phyloP scores from a whole-genome alignment of 208 protist species.

The Leishmania lainsoni region DNA sequence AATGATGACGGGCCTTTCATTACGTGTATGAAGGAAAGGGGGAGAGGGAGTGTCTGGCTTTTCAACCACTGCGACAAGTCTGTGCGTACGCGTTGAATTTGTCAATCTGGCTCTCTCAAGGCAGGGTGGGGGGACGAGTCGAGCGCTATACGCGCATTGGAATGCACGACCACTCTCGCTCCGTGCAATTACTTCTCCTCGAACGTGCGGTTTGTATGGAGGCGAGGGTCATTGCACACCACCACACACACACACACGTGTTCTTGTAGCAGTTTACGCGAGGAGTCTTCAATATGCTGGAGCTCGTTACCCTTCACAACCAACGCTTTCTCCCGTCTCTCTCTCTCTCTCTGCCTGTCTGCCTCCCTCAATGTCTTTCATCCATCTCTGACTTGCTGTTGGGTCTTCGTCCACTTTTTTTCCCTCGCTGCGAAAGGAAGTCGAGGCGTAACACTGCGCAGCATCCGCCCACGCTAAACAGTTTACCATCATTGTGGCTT shows the following conservation, averaged over 20 bases:
- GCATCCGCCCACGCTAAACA: neutral
- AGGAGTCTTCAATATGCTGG: neutral
- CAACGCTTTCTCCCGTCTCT: neutral
- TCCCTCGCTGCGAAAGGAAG: neutral
- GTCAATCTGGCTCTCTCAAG: neutral
- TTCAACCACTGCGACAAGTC: neutral
- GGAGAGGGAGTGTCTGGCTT: neutral
- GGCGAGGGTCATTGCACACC: neutral
- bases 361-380: neutral
- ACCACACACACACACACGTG: neutral
- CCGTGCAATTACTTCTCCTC: neutral
- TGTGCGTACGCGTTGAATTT: neutral
- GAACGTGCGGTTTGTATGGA: neutral
- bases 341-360: neutral
- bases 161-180: neutral
- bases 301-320: neutral
- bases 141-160: neutral
- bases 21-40: neutral
- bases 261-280: neutral
- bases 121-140: neutral
- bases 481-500: constrained; percentile 4
- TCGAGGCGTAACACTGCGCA: neutral
- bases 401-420: neutral
- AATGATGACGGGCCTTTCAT: neutral
- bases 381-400: neutral